phyloP scores from a whole-genome alignment of 805 yeast genomes.

The Candida khao-thaluensis region DNA sequence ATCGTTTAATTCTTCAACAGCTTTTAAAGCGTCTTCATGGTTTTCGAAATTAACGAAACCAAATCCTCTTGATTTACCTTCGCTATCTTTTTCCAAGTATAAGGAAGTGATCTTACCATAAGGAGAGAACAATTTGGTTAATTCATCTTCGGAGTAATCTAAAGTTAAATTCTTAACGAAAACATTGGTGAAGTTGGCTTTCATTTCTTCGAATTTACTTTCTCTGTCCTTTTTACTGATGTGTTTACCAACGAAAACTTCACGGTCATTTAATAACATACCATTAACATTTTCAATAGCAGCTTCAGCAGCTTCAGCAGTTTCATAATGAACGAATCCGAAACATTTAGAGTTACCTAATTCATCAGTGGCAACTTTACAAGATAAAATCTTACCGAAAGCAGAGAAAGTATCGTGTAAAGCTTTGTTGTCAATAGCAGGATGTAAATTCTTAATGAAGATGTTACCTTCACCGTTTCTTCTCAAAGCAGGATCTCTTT shows the following conservation, averaged over 20 bases:
- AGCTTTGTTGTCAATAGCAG: conserved; percentile 98
- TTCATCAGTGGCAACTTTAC: conserved; percentile 96
- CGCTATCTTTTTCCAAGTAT: conserved; percentile 73
- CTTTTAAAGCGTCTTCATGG: conserved; percentile 86
- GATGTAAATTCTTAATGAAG: conserved; percentile 97
- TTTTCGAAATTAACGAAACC: conserved; percentile 90
- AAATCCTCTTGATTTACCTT: conserved; percentile 91
- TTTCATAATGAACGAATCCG: conserved; percentile 96
- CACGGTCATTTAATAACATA: conserved; percentile 94
- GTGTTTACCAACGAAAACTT: conserved; percentile 95
- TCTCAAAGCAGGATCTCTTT: conserved; percentile 95
- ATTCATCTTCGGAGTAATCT: conserved; percentile 68
- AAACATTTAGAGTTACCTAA: conserved; percentile 90
- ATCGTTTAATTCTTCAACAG: conserved; percentile 90
- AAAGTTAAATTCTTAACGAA: conserved; percentile 86
- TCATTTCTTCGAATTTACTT: conserved; percentile 84
- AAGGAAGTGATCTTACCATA: conserved; percentile 84
- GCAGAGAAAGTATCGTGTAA: conserved; percentile 97
- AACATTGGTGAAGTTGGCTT: conserved; percentile 93
- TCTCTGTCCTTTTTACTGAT: conserved; percentile 90
- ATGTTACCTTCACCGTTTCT: conserved; percentile 95
- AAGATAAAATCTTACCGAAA: conserved; percentile 91
- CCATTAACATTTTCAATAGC: conserved; percentile 98
- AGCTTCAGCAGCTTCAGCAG: conserved; percentile 86
- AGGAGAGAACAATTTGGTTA: conserved; percentile 67